Evolutionary conservation across 106 monocot genomes (phyloP), one percentile per base, ranked within the genome.

Genomic region (Dioscorea dumetorum): DNA sequence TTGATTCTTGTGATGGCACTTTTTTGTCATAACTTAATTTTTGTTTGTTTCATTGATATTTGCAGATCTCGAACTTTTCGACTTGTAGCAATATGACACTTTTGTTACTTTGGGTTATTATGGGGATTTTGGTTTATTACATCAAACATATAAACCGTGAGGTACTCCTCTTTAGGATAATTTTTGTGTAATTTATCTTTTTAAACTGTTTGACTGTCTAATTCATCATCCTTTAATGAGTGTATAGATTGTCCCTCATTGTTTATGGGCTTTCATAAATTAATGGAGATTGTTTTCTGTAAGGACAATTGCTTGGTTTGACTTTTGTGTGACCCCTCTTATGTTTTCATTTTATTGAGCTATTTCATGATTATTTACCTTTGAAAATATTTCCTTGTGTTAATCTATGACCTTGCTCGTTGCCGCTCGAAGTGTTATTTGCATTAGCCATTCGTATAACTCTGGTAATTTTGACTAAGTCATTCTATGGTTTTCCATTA

Each of bases 11-110:
- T 58, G 4, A 9, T 32, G 12, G n/a, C 5, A 54, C 7, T 54
- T 54, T 54, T n/a, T 58, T 28, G 18, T 41, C 8, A 18, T n/a
- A 0, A n/a, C 57, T 59, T 32, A 4, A 28, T 57, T 49, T 8
- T 50, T 3, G 48, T 50, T 22, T 22, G 5, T 50, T 64, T 63
- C 58, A 28, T 48, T 50, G 16, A 34, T 33, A 28, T 67, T 68
- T 81, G 80, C 87, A 94, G 94, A 87, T 94, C 33, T 90, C 86
- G 54, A 94, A 93, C 73, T 86, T 93, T 70, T 93, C 93, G 12
- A 89, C 93, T 2, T 89, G 62, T 24, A 84, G 71, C 21, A 90
- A 94, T 82, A 64, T 94, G 50, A 87, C 90, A 14, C 58, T 94
- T 57, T n/a, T 94, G 66, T 52, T 94, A 15, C 78, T 94, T 20